A percentile compares a stretch with the other conserved stretches of the same genome.
Conservation (phyloP, 805 yeast genomes). For the Zygosaccharomyces siamensis region DNA sequence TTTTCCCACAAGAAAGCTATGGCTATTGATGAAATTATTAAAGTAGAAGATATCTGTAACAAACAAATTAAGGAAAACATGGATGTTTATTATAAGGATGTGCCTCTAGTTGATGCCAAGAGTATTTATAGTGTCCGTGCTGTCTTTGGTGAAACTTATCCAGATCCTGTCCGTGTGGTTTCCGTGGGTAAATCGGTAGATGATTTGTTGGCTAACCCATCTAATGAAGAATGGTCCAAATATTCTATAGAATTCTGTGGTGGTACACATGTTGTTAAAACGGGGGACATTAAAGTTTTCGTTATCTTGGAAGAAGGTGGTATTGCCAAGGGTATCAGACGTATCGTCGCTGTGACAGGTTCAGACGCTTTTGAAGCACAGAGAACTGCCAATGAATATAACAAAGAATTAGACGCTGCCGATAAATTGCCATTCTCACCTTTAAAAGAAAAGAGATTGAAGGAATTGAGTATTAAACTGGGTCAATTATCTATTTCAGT, state of each 20-base stretch:
- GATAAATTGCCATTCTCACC: constrained; percentile 66
- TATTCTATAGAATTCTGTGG: constrained; percentile 96
- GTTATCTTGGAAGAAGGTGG: constrained; percentile 92
- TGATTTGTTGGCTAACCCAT: constrained; percentile 67
- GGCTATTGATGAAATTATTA: constrained; percentile 59
- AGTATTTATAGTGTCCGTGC: constrained; percentile 86
- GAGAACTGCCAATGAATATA: constrained; percentile 71
- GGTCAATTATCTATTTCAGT: constrained; percentile 81
- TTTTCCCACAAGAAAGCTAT: constrained; percentile 90
- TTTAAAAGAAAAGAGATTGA: constrained; percentile 73
- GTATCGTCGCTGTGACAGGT: constrained; percentile 97
- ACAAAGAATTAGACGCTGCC: constrained; percentile 52
- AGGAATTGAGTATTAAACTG: constrained; percentile 77
- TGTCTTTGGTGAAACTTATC: constrained; percentile 97
- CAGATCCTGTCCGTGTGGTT: constrained; percentile 98
- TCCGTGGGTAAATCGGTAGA: constrained; percentile 90
- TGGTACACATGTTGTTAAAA: constrained; percentile 93
- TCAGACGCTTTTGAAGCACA: constrained; percentile 87
- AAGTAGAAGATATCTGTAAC: constrained; percentile 72
- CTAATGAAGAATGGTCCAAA: constrained; percentile 66
- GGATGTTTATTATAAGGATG: constrained; percentile 78
- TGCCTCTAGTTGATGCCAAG: constrained; percentile 66
- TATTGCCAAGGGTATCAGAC: constrained; percentile 97
- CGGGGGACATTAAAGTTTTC: constrained; percentile 88
- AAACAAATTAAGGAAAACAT: constrained; percentile 65